Percentiles rank a stretch among this genome's conserved stretches.
Evolutionary conservation across 2,329 filamentous ascomycete genomes (phyloP).

Genomic region (Xylariales sp.): DNA sequence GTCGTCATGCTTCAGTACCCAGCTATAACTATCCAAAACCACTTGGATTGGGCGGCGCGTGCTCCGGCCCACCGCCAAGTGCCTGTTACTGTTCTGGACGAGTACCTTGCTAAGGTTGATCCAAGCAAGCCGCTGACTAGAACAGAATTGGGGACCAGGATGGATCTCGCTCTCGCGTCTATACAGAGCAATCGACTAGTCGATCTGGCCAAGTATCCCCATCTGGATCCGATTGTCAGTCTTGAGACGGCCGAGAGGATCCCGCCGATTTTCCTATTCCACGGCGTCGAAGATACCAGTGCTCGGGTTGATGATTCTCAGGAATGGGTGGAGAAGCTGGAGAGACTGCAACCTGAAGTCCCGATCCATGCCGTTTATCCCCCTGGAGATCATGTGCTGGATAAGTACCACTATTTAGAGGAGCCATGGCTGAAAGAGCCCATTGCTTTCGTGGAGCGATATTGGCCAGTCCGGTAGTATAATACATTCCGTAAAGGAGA

Average conservation of each 20-base stretch:
- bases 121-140: slow-evolving; percentile 2
- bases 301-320: background rate
- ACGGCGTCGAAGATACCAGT: slow-evolving; percentile 3
- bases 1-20: slow-evolving; percentile 9
- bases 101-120: slow-evolving; percentile 3
- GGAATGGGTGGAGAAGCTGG: slow-evolving; percentile 8
- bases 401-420: slow-evolving; percentile 5
- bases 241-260: slow-evolving; percentile 6
- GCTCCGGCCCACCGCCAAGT: background rate
- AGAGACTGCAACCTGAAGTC: slow-evolving; percentile 11
- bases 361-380: slow-evolving; percentile 5
- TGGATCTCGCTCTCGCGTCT: background rate
- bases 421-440: slow-evolving; percentile 10
- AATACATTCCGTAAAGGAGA: too few relatives aligned
- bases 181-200: background rate
- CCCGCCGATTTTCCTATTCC: slow-evolving; percentile 8
- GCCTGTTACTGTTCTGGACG: slow-evolving; percentile 6
- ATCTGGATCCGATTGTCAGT: slow-evolving; percentile 3
- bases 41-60: background rate
- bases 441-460: slow-evolving; percentile 7
- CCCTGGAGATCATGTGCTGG: slow-evolving; percentile 10
- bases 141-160: background rate
- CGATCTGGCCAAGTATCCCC: background rate
- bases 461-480: slow-evolving; percentile 6
- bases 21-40: background rate